A percentile compares a stretch with the other conserved stretches of the same genome.
phyloP scores from a whole-genome alignment of 2,329 filamentous ascomycete genomes.

The Lomentospora prolificans region DNA sequence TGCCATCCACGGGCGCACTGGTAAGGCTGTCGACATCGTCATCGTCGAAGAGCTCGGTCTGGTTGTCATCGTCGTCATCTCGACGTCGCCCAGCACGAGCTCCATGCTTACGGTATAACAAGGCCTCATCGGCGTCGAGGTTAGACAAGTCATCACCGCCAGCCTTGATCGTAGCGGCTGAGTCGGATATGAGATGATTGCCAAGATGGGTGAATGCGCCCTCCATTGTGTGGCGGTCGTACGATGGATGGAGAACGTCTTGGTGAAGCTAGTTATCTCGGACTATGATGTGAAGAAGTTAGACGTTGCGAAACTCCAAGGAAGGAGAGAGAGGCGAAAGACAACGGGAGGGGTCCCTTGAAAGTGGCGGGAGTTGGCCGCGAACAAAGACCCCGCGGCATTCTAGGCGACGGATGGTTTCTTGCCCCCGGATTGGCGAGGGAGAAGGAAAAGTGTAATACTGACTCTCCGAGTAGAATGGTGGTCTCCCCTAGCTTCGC shows the following conservation, averaged over 20 bases:
- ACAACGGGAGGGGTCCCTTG: neutral
- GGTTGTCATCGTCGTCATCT: slow-evolving; percentile 83
- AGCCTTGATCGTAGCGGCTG: slow-evolving; percentile 78
- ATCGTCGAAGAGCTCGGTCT: slow-evolving; percentile 72
- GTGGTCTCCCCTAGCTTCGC: neutral
- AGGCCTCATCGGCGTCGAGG: slow-evolving; percentile 68
- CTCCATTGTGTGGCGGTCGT: slow-evolving; percentile 50
- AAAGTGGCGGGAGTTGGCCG: neutral
- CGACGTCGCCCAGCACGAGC: slow-evolving; percentile 52
- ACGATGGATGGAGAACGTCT: neutral
- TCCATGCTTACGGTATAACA: slow-evolving; percentile 62
- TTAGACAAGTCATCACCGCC: slow-evolving; percentile 64
- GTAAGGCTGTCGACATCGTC: slow-evolving; percentile 70
- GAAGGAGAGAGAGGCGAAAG: neutral
- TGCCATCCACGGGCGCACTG: slow-evolving; percentile 69
- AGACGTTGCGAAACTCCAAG: neutral
- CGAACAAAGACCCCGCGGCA: neutral
- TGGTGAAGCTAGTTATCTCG: neutral
- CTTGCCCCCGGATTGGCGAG: neutral
- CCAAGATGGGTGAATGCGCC: slow-evolving; percentile 80
- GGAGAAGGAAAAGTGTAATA: neutral
- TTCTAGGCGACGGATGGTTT: neutral
- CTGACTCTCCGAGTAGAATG: neutral
- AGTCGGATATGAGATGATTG: slow-evolving; percentile 78
- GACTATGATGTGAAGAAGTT: neutral